Percentiles rank a stretch among this genome's conserved stretches.
Conservation (phyloP, 495 filamentous ascomycete genomes). For the Neurospora cerealis region DNA sequence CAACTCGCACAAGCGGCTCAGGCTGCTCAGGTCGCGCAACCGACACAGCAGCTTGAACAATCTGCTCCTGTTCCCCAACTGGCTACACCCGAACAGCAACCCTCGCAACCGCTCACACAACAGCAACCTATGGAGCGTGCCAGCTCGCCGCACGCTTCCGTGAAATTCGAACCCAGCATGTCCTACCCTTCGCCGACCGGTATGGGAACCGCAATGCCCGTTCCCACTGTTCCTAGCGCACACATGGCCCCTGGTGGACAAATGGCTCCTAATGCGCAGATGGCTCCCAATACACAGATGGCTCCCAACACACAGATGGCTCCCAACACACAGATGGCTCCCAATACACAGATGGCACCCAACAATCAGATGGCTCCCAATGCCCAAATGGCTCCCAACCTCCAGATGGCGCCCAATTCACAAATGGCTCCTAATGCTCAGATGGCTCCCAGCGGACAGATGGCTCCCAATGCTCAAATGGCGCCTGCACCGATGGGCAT, state of each 20-base stretch:
- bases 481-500: constrained; percentile 37
- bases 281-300: not conserved
- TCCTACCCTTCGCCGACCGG: constrained; percentile 27
- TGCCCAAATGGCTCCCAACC: not conserved
- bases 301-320: not conserved
- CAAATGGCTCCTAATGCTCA: not conserved
- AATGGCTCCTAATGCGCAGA: not conserved
- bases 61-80: constrained; percentile 2
- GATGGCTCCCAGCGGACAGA: not conserved
- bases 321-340: not conserved
- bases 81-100: constrained; percentile 14
- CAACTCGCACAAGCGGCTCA: not conserved
- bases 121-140: constrained; percentile 50
- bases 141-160: constrained; percentile 58
- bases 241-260: constrained; percentile 33
- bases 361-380: not conserved
- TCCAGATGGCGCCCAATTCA: not conserved
- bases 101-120: constrained; percentile 5
- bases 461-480: constrained; percentile 44
- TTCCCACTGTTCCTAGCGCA: constrained; percentile 36
- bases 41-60: not conserved
- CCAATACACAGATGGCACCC: not conserved
- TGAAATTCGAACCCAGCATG: constrained; percentile 31
- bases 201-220: constrained; percentile 19
- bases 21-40: not conserved